These are phyloP conservation scores for Dysphania ambrosioides DNA, from an alignment of 148 eudicot genomes.

Conservation along the genomic window DNA sequence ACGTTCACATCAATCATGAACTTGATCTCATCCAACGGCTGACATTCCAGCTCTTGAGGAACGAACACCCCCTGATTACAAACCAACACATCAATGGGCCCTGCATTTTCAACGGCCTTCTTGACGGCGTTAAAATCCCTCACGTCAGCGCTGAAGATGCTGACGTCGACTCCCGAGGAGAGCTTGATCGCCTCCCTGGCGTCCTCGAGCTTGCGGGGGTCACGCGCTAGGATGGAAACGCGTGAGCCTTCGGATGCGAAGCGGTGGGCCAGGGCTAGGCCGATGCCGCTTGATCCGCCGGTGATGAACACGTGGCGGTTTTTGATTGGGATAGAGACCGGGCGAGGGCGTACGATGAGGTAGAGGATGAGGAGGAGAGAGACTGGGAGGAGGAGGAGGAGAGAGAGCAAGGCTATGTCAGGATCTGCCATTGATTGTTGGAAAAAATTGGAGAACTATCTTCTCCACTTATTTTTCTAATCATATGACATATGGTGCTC, in stretches of 20 bases:
- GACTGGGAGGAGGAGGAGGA: constrained; percentile 37
- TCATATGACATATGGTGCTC: too few species aligned
- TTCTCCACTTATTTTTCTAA: too few species aligned
- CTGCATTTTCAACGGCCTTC: constrained; percentile 52
- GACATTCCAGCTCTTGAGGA: constrained; percentile 49
- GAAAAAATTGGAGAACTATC: too few species aligned
- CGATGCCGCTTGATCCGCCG: constrained; percentile 98
- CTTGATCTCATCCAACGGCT: constrained; percentile 57
- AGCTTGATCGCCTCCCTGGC: constrained; percentile 58
- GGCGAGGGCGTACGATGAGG: constrained; percentile 52
- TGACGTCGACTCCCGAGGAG: constrained; percentile 67
- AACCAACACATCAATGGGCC: constrained; percentile 65
- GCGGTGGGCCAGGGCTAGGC: constrained; percentile 70
- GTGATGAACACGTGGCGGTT: constrained; percentile 89
- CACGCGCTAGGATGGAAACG: constrained; percentile 75
- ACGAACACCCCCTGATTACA: constrained; percentile 81
- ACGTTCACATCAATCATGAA: constrained; percentile 82
- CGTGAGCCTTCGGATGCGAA: constrained; percentile 62
- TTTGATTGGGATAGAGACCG: constrained; percentile 59
- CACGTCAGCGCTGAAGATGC: constrained; percentile 62
- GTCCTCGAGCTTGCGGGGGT: constrained; percentile 41
- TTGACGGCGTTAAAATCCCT: constrained; percentile 56
- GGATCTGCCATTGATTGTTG: constrained; percentile 39
- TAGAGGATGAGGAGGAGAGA: constrained; percentile 38
- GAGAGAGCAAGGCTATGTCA: constrained; percentile 28